phyloP scores from a whole-genome alignment of 1,139 yeast genomes.

The Geotrichum phurueaensis region DNA sequence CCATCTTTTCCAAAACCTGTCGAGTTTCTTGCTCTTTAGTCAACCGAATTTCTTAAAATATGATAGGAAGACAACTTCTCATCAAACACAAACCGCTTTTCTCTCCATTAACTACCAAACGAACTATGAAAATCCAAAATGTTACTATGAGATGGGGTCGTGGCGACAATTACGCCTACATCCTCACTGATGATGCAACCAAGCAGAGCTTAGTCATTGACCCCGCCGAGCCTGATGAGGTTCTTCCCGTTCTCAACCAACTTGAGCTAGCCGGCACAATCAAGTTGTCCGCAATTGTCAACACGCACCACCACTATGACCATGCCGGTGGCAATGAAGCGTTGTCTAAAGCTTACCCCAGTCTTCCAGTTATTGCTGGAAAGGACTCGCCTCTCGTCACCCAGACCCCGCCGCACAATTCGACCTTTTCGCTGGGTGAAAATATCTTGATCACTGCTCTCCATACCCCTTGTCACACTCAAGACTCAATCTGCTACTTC shows the following conservation, averaged over 20 bases:
- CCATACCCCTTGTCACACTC: slow-evolving; percentile 97
- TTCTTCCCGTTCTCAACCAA: slow-evolving; percentile 39
- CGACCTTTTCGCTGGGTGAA: slow-evolving; percentile 47
- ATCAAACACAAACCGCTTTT: neutral
- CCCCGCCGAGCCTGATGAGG: slow-evolving; percentile 79
- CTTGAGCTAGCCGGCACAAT: slow-evolving; percentile 36
- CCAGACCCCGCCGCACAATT: slow-evolving; percentile 57
- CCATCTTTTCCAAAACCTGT: neutral
- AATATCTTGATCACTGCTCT: slow-evolving; percentile 66
- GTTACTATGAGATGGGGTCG: slow-evolving; percentile 94
- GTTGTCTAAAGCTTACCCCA: slow-evolving; percentile 42
- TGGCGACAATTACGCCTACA: slow-evolving; percentile 86
- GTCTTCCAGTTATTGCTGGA: slow-evolving; percentile 79
- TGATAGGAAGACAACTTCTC: neutral
- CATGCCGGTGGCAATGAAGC: slow-evolving; percentile 83
- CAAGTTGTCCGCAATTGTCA: slow-evolving; percentile 66
- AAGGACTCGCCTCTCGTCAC: slow-evolving; percentile 66
- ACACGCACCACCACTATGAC: slow-evolving; percentile 94
- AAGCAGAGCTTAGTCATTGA: slow-evolving; percentile 79
- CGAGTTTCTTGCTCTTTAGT: neutral
- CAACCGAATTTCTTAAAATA: neutral
- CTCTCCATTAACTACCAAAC: slow-evolving; percentile 7
- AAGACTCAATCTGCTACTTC: slow-evolving; percentile 85
- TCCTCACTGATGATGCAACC: slow-evolving; percentile 62
- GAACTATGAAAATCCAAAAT: slow-evolving; percentile 72